A percentile compares a stretch with the other conserved stretches of the same genome.
These are phyloP conservation scores for Melampsora americana DNA, from an alignment of 1,284 basidiomycete genomes.

Conservation along the genomic window DNA sequence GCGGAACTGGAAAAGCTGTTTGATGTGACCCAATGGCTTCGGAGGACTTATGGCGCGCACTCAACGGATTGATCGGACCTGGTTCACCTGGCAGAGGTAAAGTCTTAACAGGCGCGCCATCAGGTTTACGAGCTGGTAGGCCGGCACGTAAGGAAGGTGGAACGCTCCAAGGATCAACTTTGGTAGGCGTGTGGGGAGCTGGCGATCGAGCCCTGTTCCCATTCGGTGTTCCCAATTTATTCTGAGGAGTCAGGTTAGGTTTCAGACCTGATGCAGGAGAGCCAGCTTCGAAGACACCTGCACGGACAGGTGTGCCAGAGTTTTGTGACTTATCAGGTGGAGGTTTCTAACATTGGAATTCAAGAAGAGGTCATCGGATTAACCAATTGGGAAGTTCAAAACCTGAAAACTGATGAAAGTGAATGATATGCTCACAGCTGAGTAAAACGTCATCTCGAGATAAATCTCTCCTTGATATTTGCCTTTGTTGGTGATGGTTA, in stretches of 20 bases:
- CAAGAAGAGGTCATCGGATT: not conserved
- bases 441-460: conserved; percentile 91
- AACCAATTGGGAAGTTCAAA: not conserved
- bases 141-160: conserved; percentile 19
- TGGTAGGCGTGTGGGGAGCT: not conserved
- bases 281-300: conserved; percentile 36
- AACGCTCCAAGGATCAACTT: conserved; percentile 8
- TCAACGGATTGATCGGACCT: conserved; percentile 7
- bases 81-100: conserved; percentile 35
- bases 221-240: not conserved
- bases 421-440: conserved; percentile 51
- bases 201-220: conserved; percentile 14
- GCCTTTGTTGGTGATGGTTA: conserved; percentile 81
- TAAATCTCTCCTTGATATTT: conserved; percentile 84
- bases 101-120: not conserved
- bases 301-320: conserved; percentile 7
- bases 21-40: conserved; percentile 21
- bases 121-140: not conserved
- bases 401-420: not conserved
- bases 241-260: not conserved
- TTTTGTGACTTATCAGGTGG: conserved; percentile 33
- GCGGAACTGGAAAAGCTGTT: conserved; percentile 10
- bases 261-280: conserved; percentile 30
- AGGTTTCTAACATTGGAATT: conserved; percentile 28
- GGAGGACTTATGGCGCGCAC: conserved; percentile 23